phyloP scores from a whole-genome alignment of 257 asterid species.

The Capsicum baccatum region DNA sequence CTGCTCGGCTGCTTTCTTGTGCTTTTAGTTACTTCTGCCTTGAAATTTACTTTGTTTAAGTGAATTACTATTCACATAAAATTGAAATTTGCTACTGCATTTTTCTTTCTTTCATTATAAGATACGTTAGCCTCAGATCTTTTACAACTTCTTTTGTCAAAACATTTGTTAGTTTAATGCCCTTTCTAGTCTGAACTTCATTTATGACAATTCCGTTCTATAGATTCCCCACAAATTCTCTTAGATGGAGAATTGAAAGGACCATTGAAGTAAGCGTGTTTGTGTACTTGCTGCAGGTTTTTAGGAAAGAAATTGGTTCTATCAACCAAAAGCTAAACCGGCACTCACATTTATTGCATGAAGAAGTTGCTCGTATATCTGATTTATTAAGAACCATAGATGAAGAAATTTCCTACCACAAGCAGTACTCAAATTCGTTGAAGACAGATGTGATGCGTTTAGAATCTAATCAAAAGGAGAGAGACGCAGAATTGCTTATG shows the following conservation, averaged over 20 bases:
- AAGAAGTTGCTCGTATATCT: constrained; percentile 62
- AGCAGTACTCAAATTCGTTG: constrained; percentile 57
- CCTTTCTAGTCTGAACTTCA: background rate
- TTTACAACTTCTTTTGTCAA: background rate
- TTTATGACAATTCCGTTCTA: background rate
- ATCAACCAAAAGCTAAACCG: constrained; percentile 58
- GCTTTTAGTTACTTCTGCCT: constrained; percentile 13
- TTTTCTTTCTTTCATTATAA: background rate
- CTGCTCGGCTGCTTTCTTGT: background rate
- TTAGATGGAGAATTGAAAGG: background rate
- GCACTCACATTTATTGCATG: constrained; percentile 58
- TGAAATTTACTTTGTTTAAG: background rate
- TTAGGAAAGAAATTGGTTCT: constrained; percentile 56
- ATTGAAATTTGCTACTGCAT: constrained; percentile 11
- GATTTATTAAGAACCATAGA: constrained; percentile 54
- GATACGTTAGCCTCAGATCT: background rate
- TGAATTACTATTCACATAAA: background rate
- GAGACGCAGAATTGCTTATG: constrained; percentile 62
- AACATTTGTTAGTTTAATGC: background rate
- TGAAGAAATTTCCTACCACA: constrained; percentile 57
- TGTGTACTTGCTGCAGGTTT: constrained; percentile 57
- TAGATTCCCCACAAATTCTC: constrained; percentile 14
- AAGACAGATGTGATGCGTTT: constrained; percentile 54
- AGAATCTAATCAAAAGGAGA: constrained; percentile 61
- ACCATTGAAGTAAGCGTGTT: constrained; percentile 14